Evolutionary conservation across 2,329 filamentous ascomycete genomes (phyloP).

Genomic region (Alternaria sp.): DNA sequence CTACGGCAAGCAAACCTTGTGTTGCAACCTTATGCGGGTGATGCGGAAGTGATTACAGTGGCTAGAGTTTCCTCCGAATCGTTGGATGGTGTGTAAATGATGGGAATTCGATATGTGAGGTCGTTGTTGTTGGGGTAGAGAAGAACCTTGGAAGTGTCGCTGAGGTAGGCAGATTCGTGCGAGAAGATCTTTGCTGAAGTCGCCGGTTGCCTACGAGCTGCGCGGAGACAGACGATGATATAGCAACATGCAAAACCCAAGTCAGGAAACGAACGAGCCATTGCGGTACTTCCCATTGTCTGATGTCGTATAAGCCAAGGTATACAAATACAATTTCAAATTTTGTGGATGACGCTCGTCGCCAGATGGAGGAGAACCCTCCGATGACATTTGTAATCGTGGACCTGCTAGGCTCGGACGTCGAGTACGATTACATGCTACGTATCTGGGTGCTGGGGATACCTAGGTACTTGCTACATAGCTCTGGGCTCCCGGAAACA

Average conservation of each 20-base stretch:
- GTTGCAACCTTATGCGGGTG: neutral
- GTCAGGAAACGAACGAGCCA: neutral
- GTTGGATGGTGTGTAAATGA: neutral
- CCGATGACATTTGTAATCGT: neutral
- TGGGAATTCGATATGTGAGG: neutral
- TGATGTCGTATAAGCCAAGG: neutral
- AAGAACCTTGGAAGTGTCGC: neutral
- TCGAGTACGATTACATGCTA: neutral
- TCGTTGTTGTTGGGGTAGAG: neutral
- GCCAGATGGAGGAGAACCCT: neutral
- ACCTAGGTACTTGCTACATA: fast-evolving
- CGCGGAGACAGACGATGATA: neutral
- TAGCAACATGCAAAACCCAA: neutral
- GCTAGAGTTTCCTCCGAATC: neutral
- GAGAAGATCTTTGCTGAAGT: neutral
- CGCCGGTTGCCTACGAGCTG: neutral
- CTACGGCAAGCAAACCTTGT: neutral
- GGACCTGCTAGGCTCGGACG: neutral
- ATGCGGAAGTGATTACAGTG: fast-evolving
- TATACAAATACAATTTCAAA: neutral
- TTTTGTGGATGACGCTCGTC: neutral
- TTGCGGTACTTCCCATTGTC: neutral
- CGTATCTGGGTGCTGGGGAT: neutral
- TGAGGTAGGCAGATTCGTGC: neutral
- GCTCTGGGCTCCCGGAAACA: neutral